Conservation (phyloP, 169 alveolate species). For the Plasmodium cynomolgi region DNA sequence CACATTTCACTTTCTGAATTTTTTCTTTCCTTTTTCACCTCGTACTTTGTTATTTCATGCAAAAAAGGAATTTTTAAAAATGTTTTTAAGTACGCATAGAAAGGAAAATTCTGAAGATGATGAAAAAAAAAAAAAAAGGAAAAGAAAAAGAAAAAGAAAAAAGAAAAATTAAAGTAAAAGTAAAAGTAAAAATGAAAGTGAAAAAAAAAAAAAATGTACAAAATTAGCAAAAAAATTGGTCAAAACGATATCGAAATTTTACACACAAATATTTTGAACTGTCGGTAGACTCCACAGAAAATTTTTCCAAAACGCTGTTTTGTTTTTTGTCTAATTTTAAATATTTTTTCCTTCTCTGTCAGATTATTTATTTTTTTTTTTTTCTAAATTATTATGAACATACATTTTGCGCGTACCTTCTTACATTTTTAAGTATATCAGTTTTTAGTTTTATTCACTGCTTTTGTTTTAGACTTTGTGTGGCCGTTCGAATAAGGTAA, state of each 20-base stretch:
- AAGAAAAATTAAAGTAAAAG: neutral
- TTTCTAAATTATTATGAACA: neutral
- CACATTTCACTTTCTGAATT: slow-evolving; percentile 12
- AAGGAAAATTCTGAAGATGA: slow-evolving; percentile 15
- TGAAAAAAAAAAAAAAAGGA: neutral
- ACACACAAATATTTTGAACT: slow-evolving; percentile 16
- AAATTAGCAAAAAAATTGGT: neutral
- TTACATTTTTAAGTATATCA: neutral
- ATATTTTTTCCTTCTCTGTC: slow-evolving; percentile 9
- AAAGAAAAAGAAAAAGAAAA: neutral
- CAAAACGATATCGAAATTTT: slow-evolving; percentile 1
- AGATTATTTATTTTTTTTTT: neutral
- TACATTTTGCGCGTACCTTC: slow-evolving; percentile 7
- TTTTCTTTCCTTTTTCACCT: neutral
- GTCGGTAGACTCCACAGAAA: slow-evolving; percentile 37
- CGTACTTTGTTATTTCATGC: neutral
- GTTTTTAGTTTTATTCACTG: neutral
- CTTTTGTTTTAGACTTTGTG: neutral
- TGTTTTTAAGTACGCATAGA: slow-evolving; percentile 9
- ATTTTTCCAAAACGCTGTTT: slow-evolving; percentile 1
- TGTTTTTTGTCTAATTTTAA: neutral
- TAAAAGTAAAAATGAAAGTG: neutral
- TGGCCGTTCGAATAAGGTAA: neutral
- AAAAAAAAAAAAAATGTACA: neutral
- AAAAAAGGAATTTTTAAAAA: neutral